Conservation (phyloP, 805 yeast species). For the Saccharomyces cerevisiae region DNA sequence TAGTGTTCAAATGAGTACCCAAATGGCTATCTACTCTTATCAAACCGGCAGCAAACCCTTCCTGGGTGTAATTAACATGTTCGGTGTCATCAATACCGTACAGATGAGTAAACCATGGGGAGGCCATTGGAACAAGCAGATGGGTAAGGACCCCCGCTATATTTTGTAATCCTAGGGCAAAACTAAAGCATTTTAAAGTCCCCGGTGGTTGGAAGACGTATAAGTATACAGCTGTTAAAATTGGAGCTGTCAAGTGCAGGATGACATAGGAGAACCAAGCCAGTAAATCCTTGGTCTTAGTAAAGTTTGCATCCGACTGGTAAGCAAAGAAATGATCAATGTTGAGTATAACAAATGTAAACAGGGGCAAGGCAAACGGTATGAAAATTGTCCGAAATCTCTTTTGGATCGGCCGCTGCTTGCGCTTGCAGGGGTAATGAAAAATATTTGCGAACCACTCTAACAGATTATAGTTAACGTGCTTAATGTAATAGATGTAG, state of each 20-base stretch:
- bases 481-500: constrained; percentile 18
- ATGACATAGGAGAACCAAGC: constrained; percentile 60
- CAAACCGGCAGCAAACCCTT: constrained; percentile 65
- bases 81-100: constrained; percentile 45
- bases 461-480: constrained; percentile 13
- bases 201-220: constrained; percentile 66
- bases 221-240: constrained; percentile 52
- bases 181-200: constrained; percentile 42
- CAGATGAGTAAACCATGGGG: constrained; percentile 64
- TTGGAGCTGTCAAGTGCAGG: constrained; percentile 52
- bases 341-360: constrained; percentile 39
- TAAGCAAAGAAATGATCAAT: constrained; percentile 35
- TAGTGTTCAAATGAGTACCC: constrained; percentile 51
- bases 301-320: constrained; percentile 31
- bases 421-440: constrained; percentile 10
- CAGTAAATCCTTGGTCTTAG: constrained; percentile 41
- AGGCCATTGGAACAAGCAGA: constrained; percentile 57
- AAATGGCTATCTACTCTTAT: constrained; percentile 55
- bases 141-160: constrained; percentile 54
- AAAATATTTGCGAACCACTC: constrained; percentile 22
- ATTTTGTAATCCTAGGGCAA: constrained; percentile 54
- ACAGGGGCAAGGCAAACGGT: constrained; percentile 35
- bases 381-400: constrained; percentile 12
- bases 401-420: constrained; percentile 12
- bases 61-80: constrained; percentile 50